phyloP scores from a whole-genome alignment of 139 green algal species.

The Haematococcus lacustris region DNA sequence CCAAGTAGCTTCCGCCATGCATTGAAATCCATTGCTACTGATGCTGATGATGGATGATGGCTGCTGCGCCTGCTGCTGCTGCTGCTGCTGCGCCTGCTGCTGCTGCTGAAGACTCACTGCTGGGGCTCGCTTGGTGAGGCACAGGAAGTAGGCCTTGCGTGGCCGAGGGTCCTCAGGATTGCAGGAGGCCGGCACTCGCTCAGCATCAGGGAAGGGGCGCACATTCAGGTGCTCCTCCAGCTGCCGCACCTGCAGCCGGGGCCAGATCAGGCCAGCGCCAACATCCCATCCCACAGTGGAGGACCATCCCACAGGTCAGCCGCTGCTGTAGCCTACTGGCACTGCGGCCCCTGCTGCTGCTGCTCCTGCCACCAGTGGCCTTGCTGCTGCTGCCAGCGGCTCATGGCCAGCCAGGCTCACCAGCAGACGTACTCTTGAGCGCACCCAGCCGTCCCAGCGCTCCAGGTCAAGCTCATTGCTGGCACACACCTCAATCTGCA shows the following conservation, averaged over 20 bases:
- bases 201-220: conserved; percentile 58
- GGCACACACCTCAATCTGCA: conserved; percentile 73
- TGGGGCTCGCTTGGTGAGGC: conserved; percentile 17
- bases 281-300: not conserved
- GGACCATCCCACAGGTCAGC: not conserved
- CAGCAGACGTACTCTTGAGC: conserved; percentile 73
- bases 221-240: conserved; percentile 60
- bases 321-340: not conserved
- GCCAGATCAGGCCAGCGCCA: not conserved
- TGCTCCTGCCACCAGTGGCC: not conserved
- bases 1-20: not conserved
- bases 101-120: conserved; percentile 46
- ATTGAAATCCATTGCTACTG: conserved; percentile 23
- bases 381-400: conserved; percentile 18
- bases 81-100: no score
- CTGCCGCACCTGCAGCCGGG: conserved; percentile 6
- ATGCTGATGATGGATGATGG: no score
- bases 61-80: no score
- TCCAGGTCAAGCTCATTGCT: conserved; percentile 58
- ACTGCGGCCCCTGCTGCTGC: conserved; percentile 1
- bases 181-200: conserved; percentile 10
- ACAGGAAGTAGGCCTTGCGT: conserved; percentile 21
- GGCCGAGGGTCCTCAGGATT: not conserved
- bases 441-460: conserved; percentile 82
- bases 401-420: no score